Percentiles rank a stretch among this genome's conserved stretches.
These are phyloP conservation scores for Aspergillus kassunensis DNA, from an alignment of 495 filamentous ascomycete genomes.

Conservation along the genomic window DNA sequence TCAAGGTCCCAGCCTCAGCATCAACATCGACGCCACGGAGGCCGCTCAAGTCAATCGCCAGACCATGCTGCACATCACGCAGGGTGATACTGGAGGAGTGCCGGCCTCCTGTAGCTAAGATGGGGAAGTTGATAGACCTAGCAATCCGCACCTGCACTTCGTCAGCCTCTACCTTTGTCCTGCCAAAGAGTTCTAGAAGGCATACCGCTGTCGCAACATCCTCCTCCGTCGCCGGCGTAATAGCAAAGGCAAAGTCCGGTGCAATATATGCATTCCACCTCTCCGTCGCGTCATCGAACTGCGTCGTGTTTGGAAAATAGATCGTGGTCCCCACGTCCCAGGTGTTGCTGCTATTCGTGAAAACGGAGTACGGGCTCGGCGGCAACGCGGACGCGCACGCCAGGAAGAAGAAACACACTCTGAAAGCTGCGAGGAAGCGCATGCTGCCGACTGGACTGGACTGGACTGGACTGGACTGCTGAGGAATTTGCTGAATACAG, in stretches of 20 bases:
- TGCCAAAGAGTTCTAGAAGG: too few relatives aligned
- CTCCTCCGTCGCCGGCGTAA: not conserved
- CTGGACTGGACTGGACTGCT: too few relatives aligned
- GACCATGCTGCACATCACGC: conserved; percentile 17
- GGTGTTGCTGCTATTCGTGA: not conserved
- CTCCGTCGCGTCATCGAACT: not conserved
- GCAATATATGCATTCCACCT: not conserved
- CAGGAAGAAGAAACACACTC: too few relatives aligned
- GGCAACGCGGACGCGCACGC: too few relatives aligned
- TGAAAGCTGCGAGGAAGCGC: too few relatives aligned
- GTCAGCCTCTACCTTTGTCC: not conserved
- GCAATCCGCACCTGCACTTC: not conserved
- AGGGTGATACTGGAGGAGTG: conserved; percentile 25
- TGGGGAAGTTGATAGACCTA: conserved; percentile 11
- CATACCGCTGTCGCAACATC: not conserved
- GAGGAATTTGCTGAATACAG: too few relatives aligned
- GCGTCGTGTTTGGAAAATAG: not conserved
- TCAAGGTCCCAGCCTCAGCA: conserved; percentile 16
- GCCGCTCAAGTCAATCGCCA: conserved; percentile 26
- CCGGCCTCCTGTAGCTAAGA: conserved; percentile 26
- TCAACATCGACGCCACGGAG: conserved; percentile 26
- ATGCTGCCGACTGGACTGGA: too few relatives aligned
- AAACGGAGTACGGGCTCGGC: not conserved
- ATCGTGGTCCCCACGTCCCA: not conserved
- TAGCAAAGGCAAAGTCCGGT: not conserved